These are phyloP conservation scores for Sphaerostilbella broomeana DNA, from an alignment of 2,329 filamentous ascomycete genomes.

Conservation along the genomic window DNA sequence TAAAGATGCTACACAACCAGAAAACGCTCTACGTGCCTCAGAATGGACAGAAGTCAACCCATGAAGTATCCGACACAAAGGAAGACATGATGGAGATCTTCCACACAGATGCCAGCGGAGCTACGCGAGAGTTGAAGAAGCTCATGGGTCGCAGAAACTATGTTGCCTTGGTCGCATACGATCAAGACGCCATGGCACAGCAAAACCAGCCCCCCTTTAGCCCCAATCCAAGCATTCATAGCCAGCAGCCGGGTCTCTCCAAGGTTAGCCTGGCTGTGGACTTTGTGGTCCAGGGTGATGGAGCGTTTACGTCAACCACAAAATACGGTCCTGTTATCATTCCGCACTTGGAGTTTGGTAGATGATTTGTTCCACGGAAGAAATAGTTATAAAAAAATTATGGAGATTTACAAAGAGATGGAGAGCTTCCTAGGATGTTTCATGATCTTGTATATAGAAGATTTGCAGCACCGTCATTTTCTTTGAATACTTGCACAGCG, in stretches of 20 bases:
- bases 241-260: conserved; percentile 41
- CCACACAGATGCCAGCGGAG: conserved; percentile 84
- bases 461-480: background rate
- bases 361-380: conserved; percentile 7
- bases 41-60: conserved; percentile 72
- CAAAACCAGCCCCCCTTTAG: conserved; percentile 32
- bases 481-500: background rate
- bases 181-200: conserved; percentile 64
- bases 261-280: conserved; percentile 87
- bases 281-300: conserved; percentile 93
- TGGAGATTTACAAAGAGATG: background rate
- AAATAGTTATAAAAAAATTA: background rate
- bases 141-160: conserved; percentile 94
- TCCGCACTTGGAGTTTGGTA: conserved; percentile 72
- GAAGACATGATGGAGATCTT: conserved; percentile 99
- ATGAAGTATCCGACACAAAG: conserved; percentile 82
- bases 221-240: conserved; percentile 29
- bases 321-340: conserved; percentile 98
- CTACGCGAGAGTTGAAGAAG: conserved; percentile 74
- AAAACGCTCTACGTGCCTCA: conserved; percentile 84
- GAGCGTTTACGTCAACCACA: conserved; percentile 70
- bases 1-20: conserved; percentile 93
- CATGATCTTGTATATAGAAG: conserved; percentile 7
- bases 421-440: background rate
- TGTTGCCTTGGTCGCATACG: conserved; percentile 86